Evolutionary conservation across 2,329 filamentous ascomycete genomes (phyloP), one percentile per base, ranked within the genome.

Genomic region (Talaromyces verruculosus): DNA sequence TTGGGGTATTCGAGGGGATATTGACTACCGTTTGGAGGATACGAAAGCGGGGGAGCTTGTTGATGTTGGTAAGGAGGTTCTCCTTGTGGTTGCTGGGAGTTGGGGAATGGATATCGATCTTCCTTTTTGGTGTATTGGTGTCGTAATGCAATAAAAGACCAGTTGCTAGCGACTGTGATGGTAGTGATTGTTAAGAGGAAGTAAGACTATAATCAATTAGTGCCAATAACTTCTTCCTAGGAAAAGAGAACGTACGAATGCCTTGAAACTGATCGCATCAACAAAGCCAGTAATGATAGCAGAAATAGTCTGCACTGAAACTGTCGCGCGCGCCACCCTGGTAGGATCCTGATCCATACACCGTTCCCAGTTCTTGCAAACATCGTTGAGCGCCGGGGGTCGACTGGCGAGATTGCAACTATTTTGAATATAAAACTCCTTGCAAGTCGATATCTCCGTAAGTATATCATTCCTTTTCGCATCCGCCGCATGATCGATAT

Each of bases 271-370:
- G 77, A 98, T 93, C 5, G 91, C 89, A 72, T 96, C 92, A 4
- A 96, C 89, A 76, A 98, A 97, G 72, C 90, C 90, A 76, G 98
- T 97, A 78, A 98, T 89, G 47, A 99, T 96, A 74, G 92, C 88
- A 0, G 94, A 94, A 74, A 97, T 91, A 30, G 93, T 95, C 73
- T 91, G 90, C 5, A 92, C 93, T 19, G 90, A 92, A 45, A 97
- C 88, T 72, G 89, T 90, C 49, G 94, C 90, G 43, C 89, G 85
- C 70, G 91, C 93, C 65, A 97, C 88, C 65, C 88, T 87, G 53
- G 88, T 84, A 0, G 93, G 89, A 73, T 97, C 91, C 69, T 89
- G 87, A 69, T 89, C 88, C 92, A 97, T 97, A 79, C 95, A 98
- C 37, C 87, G 83, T 69, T 90, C 88, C 94, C 94, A 98, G 68